These are phyloP conservation scores for Tetrahymena borealis DNA, from an alignment of 73 alveolate genomes.

Conservation along the genomic window DNA sequence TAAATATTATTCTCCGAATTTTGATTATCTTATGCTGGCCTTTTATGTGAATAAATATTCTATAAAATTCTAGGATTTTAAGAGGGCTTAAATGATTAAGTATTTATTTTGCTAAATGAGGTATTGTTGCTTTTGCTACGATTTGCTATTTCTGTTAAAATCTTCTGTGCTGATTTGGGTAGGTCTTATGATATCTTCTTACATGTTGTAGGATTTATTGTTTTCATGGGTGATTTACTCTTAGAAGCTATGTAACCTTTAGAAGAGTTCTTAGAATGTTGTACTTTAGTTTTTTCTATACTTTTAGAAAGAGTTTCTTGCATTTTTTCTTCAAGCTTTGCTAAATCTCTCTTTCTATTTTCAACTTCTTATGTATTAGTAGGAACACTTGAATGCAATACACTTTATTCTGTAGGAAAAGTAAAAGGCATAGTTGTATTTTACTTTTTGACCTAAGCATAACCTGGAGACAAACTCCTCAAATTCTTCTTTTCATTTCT, in stretches of 20 bases:
- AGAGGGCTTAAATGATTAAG: neutral
- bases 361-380: neutral
- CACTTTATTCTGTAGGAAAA: neutral
- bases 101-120: neutral
- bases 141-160: neutral
- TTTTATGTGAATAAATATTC: neutral
- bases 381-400: neutral
- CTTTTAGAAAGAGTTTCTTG: neutral
- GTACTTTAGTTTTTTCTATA: neutral
- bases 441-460: neutral
- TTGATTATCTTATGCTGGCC: neutral
- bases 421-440: neutral
- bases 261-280: neutral
- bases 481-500: neutral
- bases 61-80: neutral
- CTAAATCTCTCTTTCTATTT: neutral
- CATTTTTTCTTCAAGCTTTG: neutral
- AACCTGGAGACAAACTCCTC: neutral
- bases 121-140: neutral
- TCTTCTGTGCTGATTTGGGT: neutral
- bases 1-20: neutral
- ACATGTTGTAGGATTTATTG: neutral
- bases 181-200: neutral
- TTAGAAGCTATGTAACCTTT: neutral
- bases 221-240: neutral